Base-by-base conservation (phyloP, 495 filamentous ascomycete genomes). In the Neurospora sp. region DNA sequence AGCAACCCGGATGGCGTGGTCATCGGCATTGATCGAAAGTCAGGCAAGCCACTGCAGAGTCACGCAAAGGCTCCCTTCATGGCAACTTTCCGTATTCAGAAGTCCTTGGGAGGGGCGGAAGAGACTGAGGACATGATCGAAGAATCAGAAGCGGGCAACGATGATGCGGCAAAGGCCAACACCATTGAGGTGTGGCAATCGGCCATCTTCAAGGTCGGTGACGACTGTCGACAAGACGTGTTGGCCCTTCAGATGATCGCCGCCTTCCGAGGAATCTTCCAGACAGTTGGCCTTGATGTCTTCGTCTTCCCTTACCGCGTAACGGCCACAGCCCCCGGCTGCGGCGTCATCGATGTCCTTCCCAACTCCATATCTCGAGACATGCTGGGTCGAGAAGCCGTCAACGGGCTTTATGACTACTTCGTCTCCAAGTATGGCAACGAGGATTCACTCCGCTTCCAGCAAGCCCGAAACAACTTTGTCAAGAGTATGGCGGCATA, bases 401-500 rank as follows among this genome's bases (percentile, higher is more conserved):
- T 98, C 74, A 99, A 98, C 79, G 94, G 96, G 3, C 87, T 99
- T 5, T 97, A 99, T 81, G 96, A 98, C 77, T 98, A 98, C 82
- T 99, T 98, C 78, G 87, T 97, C 70, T 94, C 92, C 73, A 98
- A 97, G 78, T 99, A 98, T 79, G 96, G 96, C 69, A 92, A 94
- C 59, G 95, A 98, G 81, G 94, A 97, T 76, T 96, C 92, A 0
- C 91, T 97, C 53, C 88, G 88, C 65, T 99, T 97, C 85, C 96
- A 99, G 81, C 91, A 97, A 79, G 96, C 96, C 3, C 89, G 96
- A 45, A 96, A 89, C 80, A 97, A 98, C 79, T 99, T 99, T 76
- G 94, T 99, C 77, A 98, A 98, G 86, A 97, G 93, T 83, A 98
- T 99, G 96, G 96, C 96, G 3, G 96, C 95, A n/a, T 98, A 99